Percentiles rank a stretch among this genome's conserved stretches.
These are phyloP conservation scores for Heliocybe sulcata DNA, from an alignment of 1,284 basidiomycete species.

Conservation along the genomic window DNA sequence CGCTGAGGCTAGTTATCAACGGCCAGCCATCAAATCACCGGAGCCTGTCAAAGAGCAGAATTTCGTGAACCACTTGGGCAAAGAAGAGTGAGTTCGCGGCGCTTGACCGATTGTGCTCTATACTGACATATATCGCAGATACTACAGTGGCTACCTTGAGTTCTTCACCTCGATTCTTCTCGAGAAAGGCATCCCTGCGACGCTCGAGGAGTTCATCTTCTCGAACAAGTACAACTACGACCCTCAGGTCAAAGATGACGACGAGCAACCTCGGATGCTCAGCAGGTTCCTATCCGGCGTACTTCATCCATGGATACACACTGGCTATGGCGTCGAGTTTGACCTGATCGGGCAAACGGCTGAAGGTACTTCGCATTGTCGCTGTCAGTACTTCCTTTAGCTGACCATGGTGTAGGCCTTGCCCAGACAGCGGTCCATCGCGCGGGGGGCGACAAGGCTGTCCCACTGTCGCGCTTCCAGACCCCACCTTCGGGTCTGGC, in stretches of 20 bases:
- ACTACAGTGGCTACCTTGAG: constrained; percentile 46
- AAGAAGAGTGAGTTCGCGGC: constrained; percentile 32
- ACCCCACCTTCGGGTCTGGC: neutral
- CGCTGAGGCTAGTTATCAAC: constrained; percentile 30
- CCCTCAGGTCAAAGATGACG: constrained; percentile 11
- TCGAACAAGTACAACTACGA: constrained; percentile 41
- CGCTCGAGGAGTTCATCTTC: constrained; percentile 53
- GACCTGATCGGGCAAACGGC: constrained; percentile 52
- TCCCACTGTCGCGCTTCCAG: constrained; percentile 21
- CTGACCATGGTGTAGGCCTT: constrained; percentile 19
- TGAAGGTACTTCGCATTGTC: constrained; percentile 38
- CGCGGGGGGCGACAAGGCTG: constrained; percentile 14
- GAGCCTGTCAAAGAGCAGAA: constrained; percentile 33
- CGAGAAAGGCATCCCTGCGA: constrained; percentile 30
- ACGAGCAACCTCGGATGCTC: constrained; percentile 48
- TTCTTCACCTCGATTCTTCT: constrained; percentile 46
- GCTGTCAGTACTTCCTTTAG: neutral
- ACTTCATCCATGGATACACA: constrained; percentile 60
- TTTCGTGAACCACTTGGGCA: constrained; percentile 41
- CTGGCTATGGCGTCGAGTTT: constrained; percentile 60
- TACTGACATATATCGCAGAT: constrained; percentile 27
- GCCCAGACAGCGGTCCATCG: constrained; percentile 26
- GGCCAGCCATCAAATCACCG: constrained; percentile 32
- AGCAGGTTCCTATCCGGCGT: constrained; percentile 51
- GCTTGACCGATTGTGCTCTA: neutral